phyloP scores from a whole-genome alignment of 148 eudicot species.

The Nepenthes gracilis region DNA sequence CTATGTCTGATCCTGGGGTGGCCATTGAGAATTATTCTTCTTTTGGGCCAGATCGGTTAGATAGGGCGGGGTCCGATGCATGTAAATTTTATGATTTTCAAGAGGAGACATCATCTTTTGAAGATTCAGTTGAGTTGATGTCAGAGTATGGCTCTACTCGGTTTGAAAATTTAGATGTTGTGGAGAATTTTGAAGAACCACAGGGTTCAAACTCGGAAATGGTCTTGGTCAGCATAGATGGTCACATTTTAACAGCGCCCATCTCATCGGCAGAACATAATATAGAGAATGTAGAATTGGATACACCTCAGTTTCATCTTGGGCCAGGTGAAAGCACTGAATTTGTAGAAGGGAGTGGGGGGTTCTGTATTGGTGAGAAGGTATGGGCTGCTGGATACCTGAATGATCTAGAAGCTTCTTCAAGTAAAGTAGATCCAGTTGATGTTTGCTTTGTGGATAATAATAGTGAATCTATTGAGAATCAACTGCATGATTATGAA shows the following conservation, averaged over 20 bases:
- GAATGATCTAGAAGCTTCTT: constrained; percentile 29
- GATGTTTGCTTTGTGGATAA: constrained; percentile 7
- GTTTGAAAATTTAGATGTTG: constrained; percentile 54
- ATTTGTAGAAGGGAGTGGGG: constrained; percentile 32
- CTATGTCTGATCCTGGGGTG: constrained; percentile 29
- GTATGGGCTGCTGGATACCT: constrained; percentile 42
- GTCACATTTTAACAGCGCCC: constrained; percentile 87
- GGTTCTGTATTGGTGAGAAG: constrained; percentile 30
- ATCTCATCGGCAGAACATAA: constrained; percentile 53
- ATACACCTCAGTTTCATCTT: constrained; percentile 71
- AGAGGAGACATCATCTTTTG: constrained; percentile 66
- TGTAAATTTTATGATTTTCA: constrained; percentile 77
- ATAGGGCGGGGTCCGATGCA: constrained; percentile 68
- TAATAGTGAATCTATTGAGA: constrained; percentile 9
- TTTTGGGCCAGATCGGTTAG: constrained; percentile 30
- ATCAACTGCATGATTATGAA: constrained; percentile 6
- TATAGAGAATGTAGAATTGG: constrained; percentile 41
- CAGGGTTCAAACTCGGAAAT: constrained; percentile 58
- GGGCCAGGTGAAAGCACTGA: constrained; percentile 69
- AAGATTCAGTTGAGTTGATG: constrained; percentile 49
- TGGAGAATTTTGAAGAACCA: constrained; percentile 49
- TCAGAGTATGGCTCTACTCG: constrained; percentile 65
- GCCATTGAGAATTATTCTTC: constrained; percentile 34
- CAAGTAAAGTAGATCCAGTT: constrained; percentile 14
- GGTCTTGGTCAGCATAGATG: constrained; percentile 94